These are phyloP conservation scores for Psilocybe mexicana DNA, from an alignment of 1,284 basidiomycete species.

Conservation along the genomic window DNA sequence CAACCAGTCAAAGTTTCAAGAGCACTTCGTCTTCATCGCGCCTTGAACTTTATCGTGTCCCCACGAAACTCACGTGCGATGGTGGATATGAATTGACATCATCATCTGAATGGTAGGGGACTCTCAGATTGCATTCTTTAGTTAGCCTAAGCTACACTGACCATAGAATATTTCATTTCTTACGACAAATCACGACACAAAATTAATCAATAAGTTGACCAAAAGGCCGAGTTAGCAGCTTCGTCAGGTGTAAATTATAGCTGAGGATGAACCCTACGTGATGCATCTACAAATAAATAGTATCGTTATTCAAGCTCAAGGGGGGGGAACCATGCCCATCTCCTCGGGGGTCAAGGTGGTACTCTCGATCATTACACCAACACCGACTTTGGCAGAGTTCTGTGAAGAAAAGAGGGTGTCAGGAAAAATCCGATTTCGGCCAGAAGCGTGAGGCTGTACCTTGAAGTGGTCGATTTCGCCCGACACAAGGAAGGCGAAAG, in stretches of 20 bases:
- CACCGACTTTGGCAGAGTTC: slow-evolving; percentile 92
- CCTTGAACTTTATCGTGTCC: neutral
- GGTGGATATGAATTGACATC: neutral
- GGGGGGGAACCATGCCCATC: slow-evolving; percentile 66
- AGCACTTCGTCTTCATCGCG: too few species aligned
- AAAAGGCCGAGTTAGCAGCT: slow-evolving; percentile 1
- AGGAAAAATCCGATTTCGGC: slow-evolving; percentile 4
- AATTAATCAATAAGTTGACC: neutral
- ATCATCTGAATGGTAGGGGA: neutral
- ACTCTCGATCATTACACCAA: slow-evolving; percentile 96
- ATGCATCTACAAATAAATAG: slow-evolving; percentile 26
- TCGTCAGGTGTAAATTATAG: slow-evolving; percentile 16
- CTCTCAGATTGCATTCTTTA: too few species aligned
- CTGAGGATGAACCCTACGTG: slow-evolving; percentile 14
- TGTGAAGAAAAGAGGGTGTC: slow-evolving; percentile 30
- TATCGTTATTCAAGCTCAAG: slow-evolving; percentile 32
- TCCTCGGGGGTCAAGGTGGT: slow-evolving; percentile 75
- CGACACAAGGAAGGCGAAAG: slow-evolving; percentile 91
- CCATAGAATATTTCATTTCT: too few species aligned
- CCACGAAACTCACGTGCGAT: neutral
- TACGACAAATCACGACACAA: neutral
- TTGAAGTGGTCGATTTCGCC: slow-evolving; percentile 99
- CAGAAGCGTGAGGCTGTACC: slow-evolving; percentile 45
- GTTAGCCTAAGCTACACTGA: too few species aligned
- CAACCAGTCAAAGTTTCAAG: too few species aligned